Evolutionary conservation across 1,284 basidiomycete species (phyloP).

Genomic region (Puccinia horiana): DNA sequence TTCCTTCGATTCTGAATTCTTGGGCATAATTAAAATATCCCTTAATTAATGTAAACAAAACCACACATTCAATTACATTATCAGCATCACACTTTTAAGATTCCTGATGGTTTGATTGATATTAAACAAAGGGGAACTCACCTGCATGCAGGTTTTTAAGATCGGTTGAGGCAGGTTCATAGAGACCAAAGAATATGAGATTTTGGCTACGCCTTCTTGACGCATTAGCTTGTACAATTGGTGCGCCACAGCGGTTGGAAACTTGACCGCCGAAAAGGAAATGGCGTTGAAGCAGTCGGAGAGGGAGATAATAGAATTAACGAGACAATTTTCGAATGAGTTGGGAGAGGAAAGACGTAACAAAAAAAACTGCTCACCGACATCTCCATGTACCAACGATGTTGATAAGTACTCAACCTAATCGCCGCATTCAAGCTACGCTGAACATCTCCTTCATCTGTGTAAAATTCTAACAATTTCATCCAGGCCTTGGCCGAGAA

Average conservation of each 20-base stretch:
- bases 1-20: conserved; percentile 54
- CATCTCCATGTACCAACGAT: conserved; percentile 62
- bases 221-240: conserved; percentile 89
- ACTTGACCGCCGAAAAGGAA: conserved; percentile 62
- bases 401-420: conserved; percentile 86
- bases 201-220: conserved; percentile 91
- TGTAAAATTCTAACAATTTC: conserved; percentile 89
- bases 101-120: neutral
- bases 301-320: neutral
- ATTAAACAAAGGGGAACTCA: conserved; percentile 17
- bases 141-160: conserved; percentile 53
- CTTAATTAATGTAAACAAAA: conserved; percentile 51
- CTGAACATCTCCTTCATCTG: conserved; percentile 88
- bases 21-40: conserved; percentile 57
- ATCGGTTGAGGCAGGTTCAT: conserved; percentile 60
- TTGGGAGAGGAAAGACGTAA: conserved; percentile 11
- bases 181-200: conserved; percentile 86
- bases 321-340: neutral
- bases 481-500: conserved; percentile 90
- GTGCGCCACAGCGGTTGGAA: conserved; percentile 84
- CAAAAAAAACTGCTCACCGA: conserved; percentile 54
- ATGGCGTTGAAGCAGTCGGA: conserved; percentile 33
- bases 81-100: neutral
- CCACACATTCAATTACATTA: neutral
- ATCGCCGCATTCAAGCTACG: conserved; percentile 87